Evolutionary conservation across 2,329 filamentous ascomycete species (phyloP).

Genomic region (Chrysoporthe puriensis): DNA sequence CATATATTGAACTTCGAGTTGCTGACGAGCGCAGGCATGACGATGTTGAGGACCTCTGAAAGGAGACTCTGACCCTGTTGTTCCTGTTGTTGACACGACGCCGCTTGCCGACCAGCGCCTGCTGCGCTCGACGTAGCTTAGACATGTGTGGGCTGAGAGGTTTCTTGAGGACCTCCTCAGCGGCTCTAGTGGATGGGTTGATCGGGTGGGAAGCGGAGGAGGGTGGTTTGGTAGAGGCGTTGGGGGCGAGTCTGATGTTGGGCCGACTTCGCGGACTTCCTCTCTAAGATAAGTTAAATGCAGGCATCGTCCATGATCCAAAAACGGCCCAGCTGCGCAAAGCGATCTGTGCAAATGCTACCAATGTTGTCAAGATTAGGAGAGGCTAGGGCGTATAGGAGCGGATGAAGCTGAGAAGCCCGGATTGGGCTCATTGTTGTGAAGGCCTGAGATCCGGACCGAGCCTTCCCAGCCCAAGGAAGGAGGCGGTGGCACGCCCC

Average conservation of each 20-base stretch:
- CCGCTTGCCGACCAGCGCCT: constrained; percentile 40
- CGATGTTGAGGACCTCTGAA: constrained; percentile 30
- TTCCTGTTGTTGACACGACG: constrained; percentile 33
- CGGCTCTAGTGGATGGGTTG: constrained; percentile 36
- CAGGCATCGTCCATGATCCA: constrained; percentile 48
- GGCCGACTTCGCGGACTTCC: constrained; percentile 45
- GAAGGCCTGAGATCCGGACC: constrained; percentile 23
- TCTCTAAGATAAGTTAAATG: constrained; percentile 49
- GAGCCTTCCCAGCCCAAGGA: constrained; percentile 32
- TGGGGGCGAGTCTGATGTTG: constrained; percentile 37
- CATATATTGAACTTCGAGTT: constrained; percentile 6
- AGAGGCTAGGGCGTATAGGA: constrained; percentile 5
- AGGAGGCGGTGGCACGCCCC: not conserved
- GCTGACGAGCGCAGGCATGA: constrained; percentile 27
- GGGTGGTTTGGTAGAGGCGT: constrained; percentile 29
- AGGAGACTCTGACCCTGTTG: constrained; percentile 41
- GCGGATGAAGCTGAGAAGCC: constrained; percentile 17
- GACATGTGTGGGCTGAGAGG: constrained; percentile 38
- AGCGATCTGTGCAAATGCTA: constrained; percentile 36
- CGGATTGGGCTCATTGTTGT: constrained; percentile 12
- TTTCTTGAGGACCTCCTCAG: constrained; percentile 38
- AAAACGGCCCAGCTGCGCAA: constrained; percentile 33
- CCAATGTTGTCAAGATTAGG: constrained; percentile 23
- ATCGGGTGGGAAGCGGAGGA: constrained; percentile 11
- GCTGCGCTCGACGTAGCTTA: constrained; percentile 41